Percentiles rank a stretch among this genome's conserved stretches.
phyloP scores from a whole-genome alignment of 2,329 filamentous ascomycete genomes.

The Truncatella angustata region DNA sequence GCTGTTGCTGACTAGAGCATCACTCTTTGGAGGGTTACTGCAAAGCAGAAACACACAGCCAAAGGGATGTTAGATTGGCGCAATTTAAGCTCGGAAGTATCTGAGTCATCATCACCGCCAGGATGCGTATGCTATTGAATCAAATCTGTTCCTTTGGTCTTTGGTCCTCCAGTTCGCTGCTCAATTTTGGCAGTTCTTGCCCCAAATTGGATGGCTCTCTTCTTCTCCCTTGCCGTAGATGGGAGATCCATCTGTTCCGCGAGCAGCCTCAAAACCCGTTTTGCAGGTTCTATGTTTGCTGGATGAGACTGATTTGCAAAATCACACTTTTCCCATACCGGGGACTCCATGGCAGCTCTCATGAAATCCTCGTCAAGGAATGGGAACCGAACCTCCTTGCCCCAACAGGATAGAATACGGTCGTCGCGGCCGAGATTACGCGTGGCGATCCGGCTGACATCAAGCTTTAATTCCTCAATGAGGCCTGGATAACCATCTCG shows the following conservation, averaged over 20 bases:
- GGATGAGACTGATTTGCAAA: constrained; percentile 56
- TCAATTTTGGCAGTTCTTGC: constrained; percentile 83
- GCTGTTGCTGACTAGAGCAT: constrained; percentile 28
- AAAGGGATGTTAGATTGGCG: constrained; percentile 11
- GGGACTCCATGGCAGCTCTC: constrained; percentile 70
- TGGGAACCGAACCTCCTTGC: constrained; percentile 84
- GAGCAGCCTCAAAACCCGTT: constrained; percentile 75
- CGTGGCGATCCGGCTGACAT: constrained; percentile 82
- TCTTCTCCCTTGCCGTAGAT: constrained; percentile 79
- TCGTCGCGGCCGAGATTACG: constrained; percentile 96
- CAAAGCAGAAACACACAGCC: constrained; percentile 48
- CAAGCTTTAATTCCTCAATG: constrained; percentile 78
- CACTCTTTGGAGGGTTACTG: constrained; percentile 43
- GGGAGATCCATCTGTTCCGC: constrained; percentile 72
- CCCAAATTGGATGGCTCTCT: constrained; percentile 86
- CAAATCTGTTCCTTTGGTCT: constrained; percentile 66
- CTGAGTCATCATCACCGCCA: constrained; percentile 68
- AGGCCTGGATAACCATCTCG: constrained; percentile 69
- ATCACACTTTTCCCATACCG: constrained; percentile 84
- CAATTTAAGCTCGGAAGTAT: constrained; percentile 67
- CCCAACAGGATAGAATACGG: constrained; percentile 84
- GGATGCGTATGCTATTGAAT: constrained; percentile 34
- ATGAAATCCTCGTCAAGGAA: constrained; percentile 87
- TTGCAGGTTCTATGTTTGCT: constrained; percentile 67
- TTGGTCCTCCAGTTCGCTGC: constrained; percentile 40